These are phyloP conservation scores for Afroboletus lepidellus DNA, from an alignment of 1,284 basidiomycete genomes.

Conservation along the genomic window DNA sequence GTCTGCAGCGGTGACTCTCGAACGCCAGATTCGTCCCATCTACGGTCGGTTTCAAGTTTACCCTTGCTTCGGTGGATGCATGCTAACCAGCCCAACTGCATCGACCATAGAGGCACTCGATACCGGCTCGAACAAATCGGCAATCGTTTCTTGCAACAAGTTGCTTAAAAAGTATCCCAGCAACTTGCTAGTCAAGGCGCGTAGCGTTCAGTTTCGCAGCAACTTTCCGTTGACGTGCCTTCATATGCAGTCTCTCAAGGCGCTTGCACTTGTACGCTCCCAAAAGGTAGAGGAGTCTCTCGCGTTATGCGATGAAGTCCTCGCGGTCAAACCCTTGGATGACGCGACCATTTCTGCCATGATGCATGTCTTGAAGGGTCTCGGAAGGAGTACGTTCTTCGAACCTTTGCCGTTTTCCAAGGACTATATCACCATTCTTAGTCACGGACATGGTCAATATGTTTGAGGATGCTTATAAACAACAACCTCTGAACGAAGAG, in stretches of 20 bases:
- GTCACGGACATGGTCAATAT: conserved; percentile 75
- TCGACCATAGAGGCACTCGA: conserved; percentile 70
- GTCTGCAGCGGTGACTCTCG: conserved; percentile 52
- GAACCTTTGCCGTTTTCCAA: not conserved
- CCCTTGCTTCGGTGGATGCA: not conserved
- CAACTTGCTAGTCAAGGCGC: conserved; percentile 70
- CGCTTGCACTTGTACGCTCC: conserved; percentile 75
- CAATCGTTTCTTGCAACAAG: conserved; percentile 80
- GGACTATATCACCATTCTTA: conserved; percentile 28
- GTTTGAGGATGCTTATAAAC: conserved; percentile 79
- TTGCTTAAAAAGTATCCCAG: conserved; percentile 77
- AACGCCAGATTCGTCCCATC: conserved; percentile 77
- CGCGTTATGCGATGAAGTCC: conserved; percentile 74
- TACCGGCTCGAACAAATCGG: conserved; percentile 80
- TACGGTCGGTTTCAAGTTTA: conserved; percentile 52
- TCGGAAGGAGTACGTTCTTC: conserved; percentile 68
- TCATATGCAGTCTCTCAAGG: conserved; percentile 64
- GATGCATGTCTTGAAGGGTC: conserved; percentile 73
- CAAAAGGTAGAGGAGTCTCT: conserved; percentile 82
- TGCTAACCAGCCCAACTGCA: conserved; percentile 6
- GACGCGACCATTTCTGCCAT: conserved; percentile 74
- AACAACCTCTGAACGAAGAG: conserved; percentile 76
- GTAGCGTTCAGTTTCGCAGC: conserved; percentile 9
- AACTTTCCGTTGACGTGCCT: not conserved
- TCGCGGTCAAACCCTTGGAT: conserved; percentile 64